Evolutionary conservation across 768 basidiomycete genomes (phyloP), one percentile per base, ranked within the genome.

Genomic region (Kondoa subrosea): DNA sequence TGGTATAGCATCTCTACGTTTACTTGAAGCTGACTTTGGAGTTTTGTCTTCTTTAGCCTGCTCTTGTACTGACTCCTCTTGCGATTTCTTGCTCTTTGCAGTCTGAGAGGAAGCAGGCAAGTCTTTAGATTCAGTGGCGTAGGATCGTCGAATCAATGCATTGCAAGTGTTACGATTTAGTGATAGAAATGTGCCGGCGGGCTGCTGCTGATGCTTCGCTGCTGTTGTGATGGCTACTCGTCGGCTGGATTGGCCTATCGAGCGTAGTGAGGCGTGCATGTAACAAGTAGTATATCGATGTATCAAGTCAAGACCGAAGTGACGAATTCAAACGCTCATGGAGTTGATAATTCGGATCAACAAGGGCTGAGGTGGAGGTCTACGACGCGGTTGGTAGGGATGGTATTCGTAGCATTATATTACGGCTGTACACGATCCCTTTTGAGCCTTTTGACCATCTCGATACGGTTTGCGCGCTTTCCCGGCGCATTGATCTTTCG

Each of bases 31-130:
- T 40, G 64, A 30, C 30, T 57, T 65, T 31, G 56, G 32, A 14
- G 12, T 29, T 17, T 59, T 66, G 58, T 59, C 58, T 27, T 66
- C 66, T 61, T 67, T 16, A 16, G 34, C 17, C 40, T 59, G 29
- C 60, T 57, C 27, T 32, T 65, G 3, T 16, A 27, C 32, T 66
- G 40, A 50, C 27, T 14, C 56, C 65, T 68, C 16, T 30, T 68
- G 25, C 27, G 2, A 27, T 50, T 68, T 40, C 25, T 14, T 56
- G 25, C 58, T 16, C 17, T 66, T 64, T 4, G 15, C 32, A 33
- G 31, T 29, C 27, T 58, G 29, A 15, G 27, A 57, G n/a, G n/a
- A 34, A 29, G 40, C 66, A 17, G 68, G 56, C 4, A 56, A 30
- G 33, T 67, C 29, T 25, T 60, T 30, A 25, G 58, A 60, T 15